Evolutionary conservation across 2,329 filamentous ascomycete genomes (phyloP), one percentile per base, ranked within the genome.

Genomic region (Lachnellula hyalina): DNA sequence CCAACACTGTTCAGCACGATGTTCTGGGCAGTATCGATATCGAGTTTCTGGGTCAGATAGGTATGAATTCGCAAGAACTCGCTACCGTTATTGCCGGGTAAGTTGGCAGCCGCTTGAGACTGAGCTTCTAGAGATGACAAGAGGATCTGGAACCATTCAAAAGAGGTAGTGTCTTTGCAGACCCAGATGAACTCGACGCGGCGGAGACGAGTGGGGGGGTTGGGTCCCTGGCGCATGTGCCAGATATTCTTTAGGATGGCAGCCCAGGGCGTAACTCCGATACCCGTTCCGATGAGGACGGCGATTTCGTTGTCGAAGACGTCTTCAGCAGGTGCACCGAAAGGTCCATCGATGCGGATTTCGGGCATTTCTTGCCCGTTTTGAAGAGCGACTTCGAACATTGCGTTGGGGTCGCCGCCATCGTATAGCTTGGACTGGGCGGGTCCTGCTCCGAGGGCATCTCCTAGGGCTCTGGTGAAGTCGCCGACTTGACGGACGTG

Each of bases 131-230:
- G 86, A 0, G 90, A 95, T 0, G 89, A 89, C 15, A 99, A 82
- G 0, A 99, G 84, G 1, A 89, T 91, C 71, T 99, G 94, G 78
- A 99, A 97, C 94, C 94, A 99, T 74, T 97, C 94, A 68, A 99
- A 99, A 0, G 92, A 96, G 35, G 83, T 88, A 0, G 92, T 96
- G 68, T 96, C 92, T 72, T 89, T 94, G 81, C 93, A 96, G 50
- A 97, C 87, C 94, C 94, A 99, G 76, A 99, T 95, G 74, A 99
- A 99, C 72, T 99, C 94, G 34, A 99, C 93, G 71, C 94, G 87
- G 56, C 91, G 89, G 47, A 99, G 85, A 68, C 93, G 89, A 49
- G 83, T 85, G 1, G 93, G 92, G 23, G 92, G 90, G 75, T 96
- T 94, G 7, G 93, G 92, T 15, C 86, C 84, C 61, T 94, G 87